phyloP scores from a whole-genome alignment of 2,329 filamentous ascomycete genomes.

The Fusarium tanahbumbuense region DNA sequence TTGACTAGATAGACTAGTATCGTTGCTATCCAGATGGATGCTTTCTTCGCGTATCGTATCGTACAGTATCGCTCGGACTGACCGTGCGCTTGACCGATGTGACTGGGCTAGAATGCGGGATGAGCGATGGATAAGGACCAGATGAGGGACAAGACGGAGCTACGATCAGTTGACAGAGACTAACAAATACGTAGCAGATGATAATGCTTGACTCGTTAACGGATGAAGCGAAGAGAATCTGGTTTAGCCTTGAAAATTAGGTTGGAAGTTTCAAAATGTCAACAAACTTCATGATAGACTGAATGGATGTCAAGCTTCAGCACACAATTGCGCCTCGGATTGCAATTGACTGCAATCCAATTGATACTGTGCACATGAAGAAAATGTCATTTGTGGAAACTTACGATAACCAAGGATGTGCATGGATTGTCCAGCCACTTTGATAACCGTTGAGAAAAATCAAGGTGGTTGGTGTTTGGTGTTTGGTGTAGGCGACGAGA shows the following conservation, averaged over 20 bases:
- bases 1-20: not conserved
- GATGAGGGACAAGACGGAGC: not conserved
- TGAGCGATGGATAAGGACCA: not conserved
- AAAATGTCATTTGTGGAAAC: not conserved
- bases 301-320: not conserved
- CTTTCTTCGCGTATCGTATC: conserved; percentile 3
- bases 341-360: not conserved
- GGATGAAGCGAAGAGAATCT: not conserved
- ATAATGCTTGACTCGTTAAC: not conserved
- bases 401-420: not conserved
- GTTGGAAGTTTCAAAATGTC: not conserved
- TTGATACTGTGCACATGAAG: not conserved
- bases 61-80: conserved; percentile 6
- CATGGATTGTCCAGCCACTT: conserved; percentile 11
- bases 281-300: not conserved
- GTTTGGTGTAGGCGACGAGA: conserved; percentile 11
- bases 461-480: conserved; percentile 26
- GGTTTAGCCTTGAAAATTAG: not conserved
- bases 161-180: not conserved
- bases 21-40: not conserved
- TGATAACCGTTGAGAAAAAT: conserved; percentile 1
- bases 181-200: not conserved
- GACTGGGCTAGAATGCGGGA: conserved; percentile 5
- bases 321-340: not conserved
- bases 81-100: conserved; percentile 1